These are phyloP conservation scores for Komagataella phaffii DNA, from an alignment of 805 yeast genomes.

Conservation along the genomic window DNA sequence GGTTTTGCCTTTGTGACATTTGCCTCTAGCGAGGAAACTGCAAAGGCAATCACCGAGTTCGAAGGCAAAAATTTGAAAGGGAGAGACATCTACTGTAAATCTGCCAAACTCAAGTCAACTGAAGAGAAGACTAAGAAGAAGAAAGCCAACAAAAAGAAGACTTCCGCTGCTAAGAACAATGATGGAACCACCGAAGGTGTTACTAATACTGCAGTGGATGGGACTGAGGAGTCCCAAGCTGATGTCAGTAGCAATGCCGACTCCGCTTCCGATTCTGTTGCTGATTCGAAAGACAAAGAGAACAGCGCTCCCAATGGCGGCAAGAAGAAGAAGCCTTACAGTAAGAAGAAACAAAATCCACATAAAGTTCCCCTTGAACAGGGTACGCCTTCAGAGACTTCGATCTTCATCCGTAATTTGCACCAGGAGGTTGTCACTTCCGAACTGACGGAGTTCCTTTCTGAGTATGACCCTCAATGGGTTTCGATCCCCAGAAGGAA, in stretches of 20 bases:
- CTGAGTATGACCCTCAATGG: conserved; percentile 38
- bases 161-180: conserved; percentile 1
- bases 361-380: conserved; percentile 20
- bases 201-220: conserved; percentile 4
- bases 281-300: not conserved
- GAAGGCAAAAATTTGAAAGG: conserved; percentile 17
- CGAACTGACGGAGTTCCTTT: conserved; percentile 30
- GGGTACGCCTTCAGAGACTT: conserved; percentile 41
- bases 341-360: conserved; percentile 13
- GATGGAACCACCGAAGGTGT: conserved; percentile 1
- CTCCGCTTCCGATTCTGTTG: not conserved
- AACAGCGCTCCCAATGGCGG: conserved; percentile 1
- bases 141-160: not conserved
- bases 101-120: conserved; percentile 19
- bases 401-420: conserved; percentile 50
- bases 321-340: conserved; percentile 4
- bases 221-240: conserved; percentile 1
- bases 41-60: conserved; percentile 36
- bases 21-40: conserved; percentile 46
- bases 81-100: conserved; percentile 33
- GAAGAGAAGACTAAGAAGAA: conserved; percentile 8
- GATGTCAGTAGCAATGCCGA: conserved; percentile 2
- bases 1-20: conserved; percentile 40
- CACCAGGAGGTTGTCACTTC: conserved; percentile 35
- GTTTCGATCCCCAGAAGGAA: conserved; percentile 44